phyloP scores from a whole-genome alignment of 768 basidiomycete species.

The Lactarius vividus region DNA sequence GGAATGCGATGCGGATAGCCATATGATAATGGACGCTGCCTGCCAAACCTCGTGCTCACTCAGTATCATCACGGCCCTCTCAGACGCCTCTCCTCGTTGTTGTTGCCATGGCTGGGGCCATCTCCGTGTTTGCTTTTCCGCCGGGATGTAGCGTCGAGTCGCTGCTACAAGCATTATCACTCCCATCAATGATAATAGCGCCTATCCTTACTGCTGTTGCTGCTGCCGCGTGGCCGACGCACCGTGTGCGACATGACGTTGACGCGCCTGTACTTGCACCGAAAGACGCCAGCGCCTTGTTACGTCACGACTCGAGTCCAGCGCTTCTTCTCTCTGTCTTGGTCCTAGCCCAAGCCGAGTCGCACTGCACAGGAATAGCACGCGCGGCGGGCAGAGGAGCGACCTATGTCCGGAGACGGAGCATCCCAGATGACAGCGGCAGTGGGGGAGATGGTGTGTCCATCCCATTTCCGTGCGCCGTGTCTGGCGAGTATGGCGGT shows the following conservation, averaged over 20 bases:
- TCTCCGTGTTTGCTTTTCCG: not conserved
- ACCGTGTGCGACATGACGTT: conserved; percentile 62
- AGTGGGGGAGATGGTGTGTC: conserved; percentile 21
- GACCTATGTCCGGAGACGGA: conserved; percentile 17
- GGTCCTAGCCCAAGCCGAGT: conserved; percentile 39
- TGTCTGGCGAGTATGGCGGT: conserved; percentile 47
- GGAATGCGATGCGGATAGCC: too few relatives aligned
- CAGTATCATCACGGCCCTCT: too few relatives aligned
- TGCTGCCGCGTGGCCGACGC: conserved; percentile 51
- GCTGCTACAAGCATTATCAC: conserved; percentile 36
- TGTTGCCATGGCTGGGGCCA: not conserved
- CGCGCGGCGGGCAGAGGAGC: conserved; percentile 15
- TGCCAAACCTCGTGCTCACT: too few relatives aligned
- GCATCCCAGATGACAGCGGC: conserved; percentile 19
- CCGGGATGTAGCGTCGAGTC: conserved; percentile 39
- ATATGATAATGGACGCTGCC: too few relatives aligned
- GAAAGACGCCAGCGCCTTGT: conserved; percentile 36
- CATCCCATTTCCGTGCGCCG: conserved; percentile 66
- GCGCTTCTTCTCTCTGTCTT: conserved; percentile 36
- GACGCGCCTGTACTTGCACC: conserved; percentile 44
- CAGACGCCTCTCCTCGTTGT: too few relatives aligned
- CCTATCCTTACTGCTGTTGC: not conserved
- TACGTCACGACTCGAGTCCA: conserved; percentile 55
- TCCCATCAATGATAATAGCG: not conserved
- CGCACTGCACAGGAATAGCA: conserved; percentile 54